A percentile compares a stretch with the other conserved stretches of the same genome.
phyloP scores from a whole-genome alignment of 1,284 basidiomycete species.

The Tilletia horrida region DNA sequence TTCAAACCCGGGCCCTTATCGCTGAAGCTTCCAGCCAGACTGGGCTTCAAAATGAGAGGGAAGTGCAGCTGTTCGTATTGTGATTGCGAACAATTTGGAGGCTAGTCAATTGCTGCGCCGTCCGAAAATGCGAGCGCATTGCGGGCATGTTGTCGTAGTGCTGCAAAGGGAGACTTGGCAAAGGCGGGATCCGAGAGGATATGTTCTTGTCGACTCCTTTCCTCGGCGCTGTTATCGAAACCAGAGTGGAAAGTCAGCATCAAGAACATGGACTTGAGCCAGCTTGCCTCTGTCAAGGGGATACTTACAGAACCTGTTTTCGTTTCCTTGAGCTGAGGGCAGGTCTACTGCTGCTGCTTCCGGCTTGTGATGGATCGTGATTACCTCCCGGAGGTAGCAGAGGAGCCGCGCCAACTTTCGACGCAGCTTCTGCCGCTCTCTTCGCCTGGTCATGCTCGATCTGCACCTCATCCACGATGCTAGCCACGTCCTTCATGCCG shows the following conservation, averaged over 20 bases:
- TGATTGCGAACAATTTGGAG: no score
- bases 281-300: neutral
- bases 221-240: constrained; percentile 27
- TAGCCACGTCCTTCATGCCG: constrained; percentile 41
- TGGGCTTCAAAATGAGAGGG: no score
- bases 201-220: constrained; percentile 41
- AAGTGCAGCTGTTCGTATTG: no score
- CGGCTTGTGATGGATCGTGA: constrained; percentile 16
- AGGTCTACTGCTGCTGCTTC: constrained; percentile 26
- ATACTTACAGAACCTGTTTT: constrained; percentile 42
- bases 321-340: constrained; percentile 39
- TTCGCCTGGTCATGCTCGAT: constrained; percentile 25
- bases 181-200: constrained; percentile 44
- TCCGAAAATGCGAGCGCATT: constrained; percentile 38
- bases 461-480: constrained; percentile 31
- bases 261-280: neutral
- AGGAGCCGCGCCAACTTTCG: neutral
- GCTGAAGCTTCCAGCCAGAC: no score
- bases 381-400: neutral
- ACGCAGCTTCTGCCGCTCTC: neutral
- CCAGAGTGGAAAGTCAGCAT: neutral
- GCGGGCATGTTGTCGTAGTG: constrained; percentile 45
- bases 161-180: constrained; percentile 43
- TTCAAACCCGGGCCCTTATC: no score
- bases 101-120: no score